Conservation (phyloP, 306 rosid genomes). For the Cucurbita maxima region DNA sequence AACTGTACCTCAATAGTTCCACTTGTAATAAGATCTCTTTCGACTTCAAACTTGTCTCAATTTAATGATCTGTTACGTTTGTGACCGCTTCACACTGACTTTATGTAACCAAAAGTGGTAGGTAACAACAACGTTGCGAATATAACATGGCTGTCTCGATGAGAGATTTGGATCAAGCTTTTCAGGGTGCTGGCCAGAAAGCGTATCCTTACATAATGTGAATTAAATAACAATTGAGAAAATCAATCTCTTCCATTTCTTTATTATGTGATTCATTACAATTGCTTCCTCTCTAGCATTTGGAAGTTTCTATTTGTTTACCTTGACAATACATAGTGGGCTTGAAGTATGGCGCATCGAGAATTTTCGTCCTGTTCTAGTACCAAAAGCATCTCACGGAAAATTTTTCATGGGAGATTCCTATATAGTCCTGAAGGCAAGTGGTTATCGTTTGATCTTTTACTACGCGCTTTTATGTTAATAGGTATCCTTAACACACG, state of each 20-base stretch:
- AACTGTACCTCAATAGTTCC: neutral
- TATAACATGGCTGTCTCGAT: slow-evolving; percentile 70
- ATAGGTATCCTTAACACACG: neutral
- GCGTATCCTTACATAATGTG: slow-evolving; percentile 65
- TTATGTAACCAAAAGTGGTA: slow-evolving; percentile 19
- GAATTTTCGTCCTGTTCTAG: slow-evolving; percentile 57
- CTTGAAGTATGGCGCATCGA: slow-evolving; percentile 96
- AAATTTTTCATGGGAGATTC: slow-evolving; percentile 86
- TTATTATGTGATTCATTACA: neutral
- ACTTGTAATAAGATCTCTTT: neutral
- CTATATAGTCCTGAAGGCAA: slow-evolving; percentile 74
- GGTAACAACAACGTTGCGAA: slow-evolving; percentile 18
- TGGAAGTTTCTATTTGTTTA: slow-evolving; percentile 13
- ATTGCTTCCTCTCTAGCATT: neutral
- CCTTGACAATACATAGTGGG: slow-evolving; percentile 71
- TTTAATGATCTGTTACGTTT: slow-evolving; percentile 9
- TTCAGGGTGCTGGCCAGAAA: slow-evolving; percentile 97
- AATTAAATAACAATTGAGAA: neutral
- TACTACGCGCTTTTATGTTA: neutral
- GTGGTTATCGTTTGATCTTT: neutral
- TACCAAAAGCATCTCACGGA: slow-evolving; percentile 59
- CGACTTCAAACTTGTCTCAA: neutral
- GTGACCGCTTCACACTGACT: slow-evolving; percentile 20
- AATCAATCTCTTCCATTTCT: neutral
- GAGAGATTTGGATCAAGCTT: slow-evolving; percentile 91